Percentiles rank a stretch among this genome's conserved stretches.
Evolutionary conservation across 345 rosid species (phyloP).

Genomic region (Fremontodendron californicum): DNA sequence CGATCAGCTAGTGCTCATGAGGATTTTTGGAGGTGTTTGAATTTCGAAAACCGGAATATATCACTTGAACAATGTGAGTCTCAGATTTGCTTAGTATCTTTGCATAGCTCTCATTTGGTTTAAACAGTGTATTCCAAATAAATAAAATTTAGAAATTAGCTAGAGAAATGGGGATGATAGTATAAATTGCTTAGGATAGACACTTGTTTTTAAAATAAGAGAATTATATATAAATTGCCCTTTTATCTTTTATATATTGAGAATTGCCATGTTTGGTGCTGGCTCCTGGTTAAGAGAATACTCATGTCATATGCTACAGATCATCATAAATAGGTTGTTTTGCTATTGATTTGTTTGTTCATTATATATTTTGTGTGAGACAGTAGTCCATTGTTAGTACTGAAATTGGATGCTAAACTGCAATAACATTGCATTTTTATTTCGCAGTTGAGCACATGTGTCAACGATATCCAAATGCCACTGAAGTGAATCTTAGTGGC

Average conservation of each 20-base stretch:
- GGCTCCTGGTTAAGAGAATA: background rate
- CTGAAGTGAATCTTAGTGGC: conserved; percentile 74
- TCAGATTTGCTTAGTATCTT: background rate
- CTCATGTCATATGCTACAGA: background rate
- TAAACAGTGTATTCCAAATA: background rate
- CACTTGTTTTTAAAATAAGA: too few species aligned
- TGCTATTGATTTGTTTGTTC: background rate
- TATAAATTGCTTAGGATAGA: too few species aligned
- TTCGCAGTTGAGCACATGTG: conserved; percentile 88
- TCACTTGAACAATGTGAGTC: conserved; percentile 84
- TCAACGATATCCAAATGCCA: conserved; percentile 76
- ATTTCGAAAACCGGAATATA: conserved; percentile 73
- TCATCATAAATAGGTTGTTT: background rate
- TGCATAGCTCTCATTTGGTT: background rate
- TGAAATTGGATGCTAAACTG: background rate
- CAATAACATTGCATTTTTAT: background rate
- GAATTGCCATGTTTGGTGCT: background rate
- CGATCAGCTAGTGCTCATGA: conserved; percentile 90
- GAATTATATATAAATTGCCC: background rate
- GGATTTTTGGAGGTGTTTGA: conserved; percentile 91
- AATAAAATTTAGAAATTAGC: background rate
- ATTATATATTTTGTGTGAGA: background rate
- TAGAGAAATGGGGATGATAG: background rate
- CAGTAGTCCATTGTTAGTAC: background rate
- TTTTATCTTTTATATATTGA: background rate